Base-by-base conservation (phyloP, 1,139 yeast species). In the Zygotorulaspora mrakii region DNA sequence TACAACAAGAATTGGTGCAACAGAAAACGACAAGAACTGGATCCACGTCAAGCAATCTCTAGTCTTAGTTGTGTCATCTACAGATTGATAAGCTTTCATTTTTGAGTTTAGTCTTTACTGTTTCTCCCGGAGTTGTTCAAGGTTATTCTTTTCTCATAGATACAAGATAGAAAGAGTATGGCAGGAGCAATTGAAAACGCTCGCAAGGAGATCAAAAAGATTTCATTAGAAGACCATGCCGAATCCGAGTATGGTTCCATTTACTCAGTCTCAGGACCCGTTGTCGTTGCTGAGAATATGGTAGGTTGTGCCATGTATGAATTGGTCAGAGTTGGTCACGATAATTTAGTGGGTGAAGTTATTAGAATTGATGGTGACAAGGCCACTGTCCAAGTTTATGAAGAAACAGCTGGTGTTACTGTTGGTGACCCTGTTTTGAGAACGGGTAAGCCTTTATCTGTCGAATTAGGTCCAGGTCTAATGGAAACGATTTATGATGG, bases 241-340 rank as follows among this genome's bases (percentile, higher is more conserved):
- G 95, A 87, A 66, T 73, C 82, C 41, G 86, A 82, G 53, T 86
- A 85, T 66, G 96, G 96, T 48, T 80, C 74, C 55, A 84, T 91
- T 58, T 88, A 79, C 70, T 86, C 96, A 16, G 96, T 91, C 40
- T 88, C 97, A 16, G 97, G 97, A 57, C 97, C 98, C 12, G 98
- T 91, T 59, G 84, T 91, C 39, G 82, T 94, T 39, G 98, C 98
- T 35, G 98, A 91, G 69, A 84, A 91, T 70, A 87, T 91, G 96
- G 83, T 87, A 69, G 98, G 98, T 50, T 86, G 96, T 77, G 96
- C 97, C 58, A 91, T 91, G 99, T 88, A 91, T 75, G 99, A 91
- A 67, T 76, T 91, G 68, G 91, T 91, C 59, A 88, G 83, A 67
- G 98, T 91, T 49, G 98, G 99, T 54, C 97, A 91, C 66, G 95